Evolutionary conservation across 495 filamentous ascomycete species (phyloP), one percentile per base, ranked within the genome.

Genomic region (Collariella sp.): DNA sequence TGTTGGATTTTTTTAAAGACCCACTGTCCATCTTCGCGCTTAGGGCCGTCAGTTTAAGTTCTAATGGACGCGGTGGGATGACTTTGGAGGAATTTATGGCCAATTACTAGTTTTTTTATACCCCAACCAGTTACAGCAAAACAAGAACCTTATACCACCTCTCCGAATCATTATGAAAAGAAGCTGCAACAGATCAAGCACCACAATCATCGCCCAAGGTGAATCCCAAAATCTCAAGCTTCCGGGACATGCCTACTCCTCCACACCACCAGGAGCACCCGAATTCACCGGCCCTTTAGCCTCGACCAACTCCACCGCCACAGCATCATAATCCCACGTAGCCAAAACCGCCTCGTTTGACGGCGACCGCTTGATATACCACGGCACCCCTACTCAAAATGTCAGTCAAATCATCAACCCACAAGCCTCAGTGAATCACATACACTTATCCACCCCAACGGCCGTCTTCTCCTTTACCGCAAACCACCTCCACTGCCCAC

Each of bases 191-290:
- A n/a, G n/a, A n/a, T n/a, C n/a, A n/a, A n/a, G n/a, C n/a, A n/a
- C n/a, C n/a, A n/a, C n/a, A n/a, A n/a, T n/a, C n/a, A n/a, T n/a
- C n/a, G n/a, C n/a, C n/a, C n/a, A n/a, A n/a, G n/a, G n/a, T n/a
- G n/a, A n/a, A n/a, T n/a, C n/a, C n/a, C n/a, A n/a, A n/a, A n/a
- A n/a, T n/a, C n/a, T n/a, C n/a, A n/a, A n/a, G n/a, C n/a, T n/a
- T n/a, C n/a, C n/a, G n/a, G 20, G 20, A 43, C 20, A 49, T 19
- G 20, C 31, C 46, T 52, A 62, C 47, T 63, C 61, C 39, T 52
- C 18, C 7, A 63, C 54, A 9, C 61, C 61, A 0, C 61, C 61
- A 0, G 61, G 61, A 23, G 61, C 61, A 4, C 35, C 16, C 23
- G 61, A 63, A 20, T 57, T 56, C 0, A 63, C 61, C 9, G 26